Evolutionary conservation across 1,284 basidiomycete genomes (phyloP).

Genomic region (Porodaedalea pini): DNA sequence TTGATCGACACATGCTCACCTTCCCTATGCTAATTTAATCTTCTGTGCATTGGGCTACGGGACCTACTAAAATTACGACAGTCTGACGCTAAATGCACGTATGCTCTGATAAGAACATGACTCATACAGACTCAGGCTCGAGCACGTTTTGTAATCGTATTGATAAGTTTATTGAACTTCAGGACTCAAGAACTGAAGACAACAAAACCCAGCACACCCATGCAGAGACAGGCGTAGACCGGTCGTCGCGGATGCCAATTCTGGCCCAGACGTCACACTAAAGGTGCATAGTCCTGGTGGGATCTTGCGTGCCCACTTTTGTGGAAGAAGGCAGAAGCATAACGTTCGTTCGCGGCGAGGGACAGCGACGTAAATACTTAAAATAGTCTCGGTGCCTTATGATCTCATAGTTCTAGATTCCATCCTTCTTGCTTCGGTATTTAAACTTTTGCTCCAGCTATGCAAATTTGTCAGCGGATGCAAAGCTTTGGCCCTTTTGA

Average conservation of each 20-base stretch:
- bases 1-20: too few relatives aligned
- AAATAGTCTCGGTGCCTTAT: not conserved
- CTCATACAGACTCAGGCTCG: not conserved
- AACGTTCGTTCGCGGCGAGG: too few relatives aligned
- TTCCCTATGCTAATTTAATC: not conserved
- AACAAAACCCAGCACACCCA: too few relatives aligned
- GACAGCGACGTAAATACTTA: not conserved
- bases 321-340: not conserved
- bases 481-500: too few relatives aligned
- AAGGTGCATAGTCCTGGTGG: too few relatives aligned
- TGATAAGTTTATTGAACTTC: not conserved
- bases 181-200: not conserved
- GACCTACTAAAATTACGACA: not conserved
- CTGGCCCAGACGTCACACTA: too few relatives aligned
- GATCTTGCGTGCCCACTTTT: too few relatives aligned
- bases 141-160: not conserved
- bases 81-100: not conserved
- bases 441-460: not conserved
- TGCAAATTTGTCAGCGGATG: too few relatives aligned
- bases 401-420: slow-evolving; percentile 1
- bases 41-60: not conserved
- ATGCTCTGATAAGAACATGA: not conserved
- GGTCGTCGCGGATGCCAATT: too few relatives aligned
- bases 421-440: not conserved
- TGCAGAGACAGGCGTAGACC: too few relatives aligned